Evolutionary conservation across 441 rosid genomes (phyloP), one percentile per base, ranked within the genome.

Genomic region (Kokia cookei): DNA sequence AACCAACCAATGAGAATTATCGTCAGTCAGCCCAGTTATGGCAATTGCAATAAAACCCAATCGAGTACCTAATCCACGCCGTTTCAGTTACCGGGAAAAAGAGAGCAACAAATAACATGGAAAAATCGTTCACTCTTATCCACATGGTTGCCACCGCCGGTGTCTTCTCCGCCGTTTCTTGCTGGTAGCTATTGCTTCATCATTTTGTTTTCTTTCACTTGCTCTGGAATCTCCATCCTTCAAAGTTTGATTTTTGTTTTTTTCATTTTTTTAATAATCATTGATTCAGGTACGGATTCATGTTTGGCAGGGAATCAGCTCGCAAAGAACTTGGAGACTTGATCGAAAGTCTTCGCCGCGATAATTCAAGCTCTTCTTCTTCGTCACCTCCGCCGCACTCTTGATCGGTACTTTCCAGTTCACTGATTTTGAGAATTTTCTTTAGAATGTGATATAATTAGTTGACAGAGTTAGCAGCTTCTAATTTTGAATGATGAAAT

Each of bases 281-380:
- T 71, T 53, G 55, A 35, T 75, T 76, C 71, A 92, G 97, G 97
- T 91, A 93, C 70, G 99, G 98, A 22, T 94, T 94, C 85, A 88
- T 90, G 97, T 89, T 90, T 67, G 99, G 98, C 48, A 86, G 94
- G 83, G 97, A 93, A 79, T 90, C 97, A 7, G 96, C 97, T 72
- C 88, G 93, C 57, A 89, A 88, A 79, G 96, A 93, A 73, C 93
- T 93, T 45, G 89, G 91, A 1, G 81, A 83, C 59, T 74, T 93
- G 77, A 89, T 95, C 73, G 90, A 86, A 65, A 87, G 83, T 55
- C 98, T 91, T 77, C 91, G 92, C 40, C 82, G 89, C 43, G 77
- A 83, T 50, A 77, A 81, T 71, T 60, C 88, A 5, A 51, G 73
- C 11, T 76, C 89, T 4, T 47, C 50, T 60, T 76, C 86, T 65